Evolutionary conservation across 768 basidiomycete genomes (phyloP).

Genomic region (Mycena amicta): DNA sequence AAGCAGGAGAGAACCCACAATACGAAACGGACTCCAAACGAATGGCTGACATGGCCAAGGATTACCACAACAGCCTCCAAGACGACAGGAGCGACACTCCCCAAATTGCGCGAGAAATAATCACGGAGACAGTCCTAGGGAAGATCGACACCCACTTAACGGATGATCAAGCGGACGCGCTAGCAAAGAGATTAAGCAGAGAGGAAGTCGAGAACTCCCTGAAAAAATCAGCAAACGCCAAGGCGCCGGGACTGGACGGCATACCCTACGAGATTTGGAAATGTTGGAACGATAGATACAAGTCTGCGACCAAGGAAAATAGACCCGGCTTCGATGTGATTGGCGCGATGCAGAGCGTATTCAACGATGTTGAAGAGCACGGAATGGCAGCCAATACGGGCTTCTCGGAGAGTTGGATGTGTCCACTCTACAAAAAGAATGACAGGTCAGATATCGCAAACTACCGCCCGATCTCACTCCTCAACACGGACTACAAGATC

Average conservation of each 20-base stretch:
- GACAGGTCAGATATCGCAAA: conserved; percentile 20
- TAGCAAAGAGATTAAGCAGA: background rate
- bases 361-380: conserved; percentile 16
- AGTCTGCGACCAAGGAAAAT: background rate
- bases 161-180: background rate
- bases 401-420: conserved; percentile 26
- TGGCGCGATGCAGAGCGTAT: background rate
- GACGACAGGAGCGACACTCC: background rate
- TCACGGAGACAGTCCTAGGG: background rate
- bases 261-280: conserved; percentile 25
- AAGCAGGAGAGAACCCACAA: background rate
- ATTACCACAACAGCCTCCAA: conserved; percentile 2
- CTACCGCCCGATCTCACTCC: conserved; percentile 19
- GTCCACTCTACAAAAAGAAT: conserved; percentile 35
- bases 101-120: background rate
- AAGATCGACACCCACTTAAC: background rate
- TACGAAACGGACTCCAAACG: background rate
- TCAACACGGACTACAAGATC: conserved; percentile 1
- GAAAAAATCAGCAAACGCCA: background rate
- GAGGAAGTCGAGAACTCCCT: background rate
- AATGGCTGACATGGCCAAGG: background rate
- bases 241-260: conserved; percentile 9
- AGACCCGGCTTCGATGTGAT: conserved; percentile 6
- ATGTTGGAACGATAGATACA: background rate
- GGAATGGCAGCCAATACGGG: background rate